Evolutionary conservation across 306 rosid genomes (phyloP), one percentile per base, ranked within the genome.

Genomic region (Pterocarpus santalinus): DNA sequence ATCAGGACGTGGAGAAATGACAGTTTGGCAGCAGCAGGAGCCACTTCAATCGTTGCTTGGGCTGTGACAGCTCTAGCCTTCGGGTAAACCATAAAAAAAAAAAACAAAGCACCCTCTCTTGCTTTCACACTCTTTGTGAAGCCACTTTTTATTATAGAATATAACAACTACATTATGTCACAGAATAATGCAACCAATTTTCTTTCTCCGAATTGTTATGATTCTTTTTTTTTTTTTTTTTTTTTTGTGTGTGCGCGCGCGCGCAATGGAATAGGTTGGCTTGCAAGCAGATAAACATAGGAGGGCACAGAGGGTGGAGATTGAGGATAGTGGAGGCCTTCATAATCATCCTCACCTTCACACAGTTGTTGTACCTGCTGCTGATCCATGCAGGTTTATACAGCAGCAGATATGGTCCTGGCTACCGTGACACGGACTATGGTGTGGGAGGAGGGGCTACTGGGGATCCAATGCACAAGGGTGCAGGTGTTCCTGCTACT

Each of bases 221-320:
- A 38, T 4, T 43, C 2, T 43, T 43, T 43, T 43, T 5, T 43
- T 43, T 8, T 43, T 5, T 43, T 43, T 8, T 43, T 43, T 43
- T 43, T 5, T 43, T 43, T 8, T 43, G 49, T 38, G 41, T 8
- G 7, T 43, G 6, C 6, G 2, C 1, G 28, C 1, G 28, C 1
- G 17, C 15, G 28, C 1, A 6, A 12, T 28, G 39, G 16, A 41
- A 14, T 56, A 95, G 98, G 75, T 81, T 95, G 82, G 98, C 98
- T 2, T 95, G 98, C 82, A 93, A 93, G 90, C 60, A 95, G 79
- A 95, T 95, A 67, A 14, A 69, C 81, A 2, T 90, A 77, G 99
- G 99, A 85, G 99, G 98, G 11, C 61, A 88, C 61, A 89, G 99
- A 72, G 99, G 98, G 39, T 95, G 98, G 99, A 90, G 98, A 55